Evolutionary conservation across 345 rosid species (phyloP).

Genomic region (Melaleuca alternifolia): DNA sequence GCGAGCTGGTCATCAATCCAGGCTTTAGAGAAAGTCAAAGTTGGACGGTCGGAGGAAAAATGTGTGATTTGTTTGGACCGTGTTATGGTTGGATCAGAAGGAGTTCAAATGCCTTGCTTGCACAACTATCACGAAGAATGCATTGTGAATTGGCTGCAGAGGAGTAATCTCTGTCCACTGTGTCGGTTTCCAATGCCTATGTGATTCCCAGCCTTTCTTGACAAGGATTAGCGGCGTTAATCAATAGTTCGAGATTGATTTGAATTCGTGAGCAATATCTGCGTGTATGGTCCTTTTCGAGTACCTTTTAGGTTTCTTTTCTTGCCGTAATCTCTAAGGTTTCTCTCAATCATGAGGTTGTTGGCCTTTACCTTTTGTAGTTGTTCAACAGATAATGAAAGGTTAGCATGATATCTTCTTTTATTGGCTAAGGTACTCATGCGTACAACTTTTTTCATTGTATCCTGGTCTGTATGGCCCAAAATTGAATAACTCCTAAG

Average conservation of each 20-base stretch:
- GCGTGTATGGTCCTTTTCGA: neutral
- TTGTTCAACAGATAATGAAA: neutral
- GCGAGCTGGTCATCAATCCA: neutral
- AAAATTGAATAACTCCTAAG: neutral
- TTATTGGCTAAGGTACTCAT: neutral
- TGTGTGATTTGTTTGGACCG: constrained; percentile 42
- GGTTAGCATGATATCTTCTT: neutral
- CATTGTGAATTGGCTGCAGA: constrained; percentile 23
- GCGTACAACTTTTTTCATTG: neutral
- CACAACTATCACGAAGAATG: constrained; percentile 30
- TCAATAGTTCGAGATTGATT: neutral
- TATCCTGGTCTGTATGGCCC: neutral
- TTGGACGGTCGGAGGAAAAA: neutral
- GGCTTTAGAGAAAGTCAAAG: constrained; percentile 10
- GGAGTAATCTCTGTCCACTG: constrained; percentile 23
- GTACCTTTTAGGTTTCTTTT: neutral
- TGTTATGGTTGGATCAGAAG: constrained; percentile 6
- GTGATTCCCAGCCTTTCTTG: neutral
- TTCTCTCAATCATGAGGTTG: neutral
- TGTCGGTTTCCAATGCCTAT: constrained; percentile 25
- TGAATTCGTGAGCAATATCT: neutral
- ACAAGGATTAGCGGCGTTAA: neutral
- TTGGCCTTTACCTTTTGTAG: neutral
- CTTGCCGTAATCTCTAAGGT: neutral
- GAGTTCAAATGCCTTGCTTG: constrained; percentile 19